Evolutionary conservation across 2,329 filamentous ascomycete species (phyloP), one percentile per base, ranked within the genome.

Genomic region (Pseudogymnoascus sp.): DNA sequence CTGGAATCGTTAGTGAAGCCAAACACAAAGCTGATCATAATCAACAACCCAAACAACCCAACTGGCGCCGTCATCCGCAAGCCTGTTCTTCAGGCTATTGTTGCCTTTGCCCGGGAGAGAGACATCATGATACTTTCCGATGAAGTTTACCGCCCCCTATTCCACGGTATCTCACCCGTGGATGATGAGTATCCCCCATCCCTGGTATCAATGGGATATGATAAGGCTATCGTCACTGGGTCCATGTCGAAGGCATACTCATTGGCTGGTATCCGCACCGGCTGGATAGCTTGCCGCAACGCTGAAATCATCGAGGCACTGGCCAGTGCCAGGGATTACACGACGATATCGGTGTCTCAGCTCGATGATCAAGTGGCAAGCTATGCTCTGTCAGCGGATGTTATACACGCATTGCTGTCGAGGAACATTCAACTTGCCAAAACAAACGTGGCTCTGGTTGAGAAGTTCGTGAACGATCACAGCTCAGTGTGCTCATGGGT

Each of bases 161-260:
- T 91, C 76, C 90, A 95, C 28, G 63, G 67, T 35, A 64, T 71
- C 58, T 64, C 70, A 22, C 68, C 70, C 12, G 59, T 67, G 18
- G 66, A 70, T 58, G 22, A 60, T 14, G 70, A 82, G 82, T 70
- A 78, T 73, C 32, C 88, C 82, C 86, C 88, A 0, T 91, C 89
- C 0, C 79, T 86, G 9, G 77, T 91, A 0, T 84, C 88, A 0
- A 76, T 94, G 43, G 86, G 85, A 43, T 94, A 95, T 73, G 75
- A 81, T 2, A 87, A 85, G 61, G 81, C 83, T 20, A 78, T 96
- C 32, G 83, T 84, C 11, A 94, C 89, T 0, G 87, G 91, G 12
- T 92, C 89, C 16, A 84, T 95, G 78, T 93, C 88, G 25, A 96
- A 96, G 74, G 88, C 90, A 0, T 96, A 91, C 74, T 85, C 88